Base-by-base conservation (phyloP, 768 basidiomycete genomes). In the Rhodotorula diobovata region DNA sequence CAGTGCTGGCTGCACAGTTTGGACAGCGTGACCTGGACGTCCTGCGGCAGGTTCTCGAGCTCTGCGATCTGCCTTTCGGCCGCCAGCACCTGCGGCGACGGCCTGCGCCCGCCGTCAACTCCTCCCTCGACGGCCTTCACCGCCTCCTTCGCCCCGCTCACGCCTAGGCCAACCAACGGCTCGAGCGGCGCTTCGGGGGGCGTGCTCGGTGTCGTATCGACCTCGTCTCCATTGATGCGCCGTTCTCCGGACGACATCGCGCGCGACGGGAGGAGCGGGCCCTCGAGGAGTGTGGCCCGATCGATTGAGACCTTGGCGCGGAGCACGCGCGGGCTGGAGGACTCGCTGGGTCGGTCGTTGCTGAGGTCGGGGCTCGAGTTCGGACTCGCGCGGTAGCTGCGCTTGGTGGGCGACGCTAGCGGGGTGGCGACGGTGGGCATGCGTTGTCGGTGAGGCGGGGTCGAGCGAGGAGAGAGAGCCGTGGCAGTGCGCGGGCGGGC, bases 1-100 rank as follows among this genome's bases (percentile, higher is more conserved):
- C 62, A 66, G 39, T 68, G 62, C 41, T 74, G 72, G 37, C 65
- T 67, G 57, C 65, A 74, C 14, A 74, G 32, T 37, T 54, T 50
- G 5, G 67, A 48, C 8, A 74, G 34, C 21, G 43, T 16, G 2
- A 48, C 11, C 21, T 66, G 58, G 41, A 41, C 35, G 12, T 58
- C 56, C 9, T 35, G 37, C 20, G 68, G 39, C 56, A 73, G 41
- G 25, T 16, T 15, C 43, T 51, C 41, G 15, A 69, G 46, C 45
- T 66, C 64, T 45, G 39, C 18, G 55, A 34, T 43, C 60, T 63
- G 65, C 56, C 72, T 23, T 48, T 63, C 61, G 1, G 69, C 69
- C 43, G 69, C 64, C 3, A 46, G 57, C 23, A 59, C 65, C 37
- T 70, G 69, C 34, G 69, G 65, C 58, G 41, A 14, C 41, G 41